Base-by-base conservation (phyloP, 768 basidiomycete species). In the Boletus fagicola region DNA sequence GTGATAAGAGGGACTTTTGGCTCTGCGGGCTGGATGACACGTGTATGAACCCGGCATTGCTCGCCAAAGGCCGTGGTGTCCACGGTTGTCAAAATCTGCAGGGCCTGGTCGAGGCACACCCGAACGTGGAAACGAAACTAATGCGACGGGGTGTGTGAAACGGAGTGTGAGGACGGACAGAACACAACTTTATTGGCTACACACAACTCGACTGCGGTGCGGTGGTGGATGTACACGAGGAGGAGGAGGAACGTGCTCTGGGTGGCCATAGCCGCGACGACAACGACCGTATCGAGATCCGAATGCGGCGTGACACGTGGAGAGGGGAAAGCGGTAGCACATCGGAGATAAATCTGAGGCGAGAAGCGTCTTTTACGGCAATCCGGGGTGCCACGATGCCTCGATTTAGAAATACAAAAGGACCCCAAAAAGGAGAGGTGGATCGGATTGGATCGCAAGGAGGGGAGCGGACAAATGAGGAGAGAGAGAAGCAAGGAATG, bases 351-450 rank as follows among this genome's bases (percentile, higher is more conserved):
- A 65, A 67, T 68, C 66, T 68, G 49, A 55, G 46, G 47, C 28
- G 38, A 49, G 62, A 64, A 49, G 57, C 16, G 22, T 51, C 28
- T 3, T 50, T 66, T 66, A 68, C 53, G 65, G 66, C 59, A 68
- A 67, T 67, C 67, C 67, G 65, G 66, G 66, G 65, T 68, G 66
- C 66, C 65, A 67, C 67, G 66, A 46, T 58, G 28, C 5, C 65
- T 42, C 57, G 51, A 62, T 57, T 57, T 3, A 26, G 67, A 58
- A 65, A 59, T 49, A 65, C 57, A 59, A 68, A 56, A 44, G 58
- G 53, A 44, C 20, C 26, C 49, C 4, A 2, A 59, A 57, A 59
- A 55, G 55, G 66, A 39, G 49, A 55, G 48, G 56, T 49, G 60
- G 65, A 62, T 64, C 59, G 64, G 51, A 64, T 55, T 30, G 57